Evolutionary conservation across 495 filamentous ascomycete genomes (phyloP).

Genomic region (Penicillium ochrochloron): DNA sequence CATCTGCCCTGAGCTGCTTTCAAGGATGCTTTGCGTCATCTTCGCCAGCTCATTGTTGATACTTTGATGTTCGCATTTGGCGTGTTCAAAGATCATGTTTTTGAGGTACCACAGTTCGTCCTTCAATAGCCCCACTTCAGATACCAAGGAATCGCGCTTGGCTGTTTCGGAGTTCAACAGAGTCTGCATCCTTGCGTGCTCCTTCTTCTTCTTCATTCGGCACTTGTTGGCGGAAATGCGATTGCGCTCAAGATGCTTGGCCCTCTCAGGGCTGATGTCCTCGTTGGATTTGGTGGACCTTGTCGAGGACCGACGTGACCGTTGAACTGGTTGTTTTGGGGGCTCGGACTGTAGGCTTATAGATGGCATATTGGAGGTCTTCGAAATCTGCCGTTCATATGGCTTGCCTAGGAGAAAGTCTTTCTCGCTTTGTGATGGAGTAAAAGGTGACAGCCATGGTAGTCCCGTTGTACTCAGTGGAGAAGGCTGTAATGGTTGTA

Average conservation of each 20-base stretch:
- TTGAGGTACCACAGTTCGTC: slow-evolving; percentile 33
- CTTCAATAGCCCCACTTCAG: slow-evolving; percentile 22
- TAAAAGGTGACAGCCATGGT: background rate
- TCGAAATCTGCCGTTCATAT: background rate
- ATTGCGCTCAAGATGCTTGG: slow-evolving; percentile 34
- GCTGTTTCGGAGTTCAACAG: slow-evolving; percentile 23
- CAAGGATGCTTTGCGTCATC: slow-evolving; percentile 21
- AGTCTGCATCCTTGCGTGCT: slow-evolving; percentile 28
- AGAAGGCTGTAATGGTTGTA: background rate
- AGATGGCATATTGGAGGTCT: background rate
- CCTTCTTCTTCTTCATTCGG: slow-evolving; percentile 28
- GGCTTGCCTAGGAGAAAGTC: background rate
- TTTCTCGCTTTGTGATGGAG: background rate
- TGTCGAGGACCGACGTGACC: slow-evolving; percentile 1
- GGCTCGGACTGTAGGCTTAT: background rate
- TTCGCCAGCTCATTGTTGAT: slow-evolving; percentile 29
- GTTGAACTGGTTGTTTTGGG: background rate
- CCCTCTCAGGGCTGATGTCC: slow-evolving; percentile 23
- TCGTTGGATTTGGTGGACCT: background rate
- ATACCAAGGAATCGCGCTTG: slow-evolving; percentile 25
- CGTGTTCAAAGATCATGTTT: slow-evolving; percentile 33
- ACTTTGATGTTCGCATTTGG: slow-evolving; percentile 24
- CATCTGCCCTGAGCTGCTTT: background rate
- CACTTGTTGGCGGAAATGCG: slow-evolving; percentile 37
- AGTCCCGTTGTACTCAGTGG: background rate